Base-by-base conservation (phyloP, 169 alveolate species). In the Eimeria praecox region DNA sequence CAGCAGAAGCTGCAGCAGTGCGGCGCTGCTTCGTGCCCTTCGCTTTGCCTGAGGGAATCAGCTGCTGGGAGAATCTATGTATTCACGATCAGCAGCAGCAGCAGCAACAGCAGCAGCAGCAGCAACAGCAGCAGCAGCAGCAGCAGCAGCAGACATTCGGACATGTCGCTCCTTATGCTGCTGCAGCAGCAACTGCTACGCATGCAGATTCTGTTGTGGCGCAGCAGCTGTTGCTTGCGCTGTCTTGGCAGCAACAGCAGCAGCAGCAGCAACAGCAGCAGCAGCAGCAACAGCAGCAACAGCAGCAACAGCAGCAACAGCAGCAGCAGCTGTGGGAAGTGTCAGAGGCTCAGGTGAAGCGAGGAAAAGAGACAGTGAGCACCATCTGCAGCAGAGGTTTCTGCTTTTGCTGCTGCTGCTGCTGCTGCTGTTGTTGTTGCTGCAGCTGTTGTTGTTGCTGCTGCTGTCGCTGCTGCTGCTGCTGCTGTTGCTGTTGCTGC, bases 1-100 rank as follows among this genome's bases (percentile, higher is more conserved):
- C 91, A 83, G 91, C 30, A 33, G 71, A 10, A 6, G 91, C 71
- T 83, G 91, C 91, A 54, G 92, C 92, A 12, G 92, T 85, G 80
- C 49, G 54, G 30, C 52, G 59, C 38, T 85, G 92, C 59, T 85
- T 85, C 16, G 38, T 85, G 80, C 92, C 92, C 40, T 85, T 85
- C 22, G 35, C 20, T 77, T 27, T 85, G 59, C 92, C 92, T 2
- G 33, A 5, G 35, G 59, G 24, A 1, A 44, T 77, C 56, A 4
- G 78, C 33, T 18, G 78, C 92, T 54, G 78, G 92, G 49, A 52
- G 35, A 35, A 38, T 6, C 18, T 64, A 42, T 33, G 46, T 24
- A 12, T 16, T 12, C 18, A 30, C 8, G 52, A 54, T 40, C 10
- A 12, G 35, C 69, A 42, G 66, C 46, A 44, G 90, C 73, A 44